Conservation (phyloP, 805 yeast genomes). For the Clavispora vitiphila region DNA sequence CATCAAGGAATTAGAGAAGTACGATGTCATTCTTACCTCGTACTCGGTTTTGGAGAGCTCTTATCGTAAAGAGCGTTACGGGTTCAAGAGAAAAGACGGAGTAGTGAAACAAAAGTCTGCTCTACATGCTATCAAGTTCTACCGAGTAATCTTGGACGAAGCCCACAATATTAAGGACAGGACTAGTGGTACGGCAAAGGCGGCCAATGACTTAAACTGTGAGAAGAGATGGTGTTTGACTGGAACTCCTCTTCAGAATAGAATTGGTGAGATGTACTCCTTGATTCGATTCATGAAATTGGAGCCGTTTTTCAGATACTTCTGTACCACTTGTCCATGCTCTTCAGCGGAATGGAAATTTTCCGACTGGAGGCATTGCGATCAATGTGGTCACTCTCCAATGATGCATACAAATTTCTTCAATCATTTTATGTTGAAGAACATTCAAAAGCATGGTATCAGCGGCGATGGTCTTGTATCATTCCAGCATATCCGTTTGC, state of each 20-base stretch:
- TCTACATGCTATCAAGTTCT: conserved; percentile 69
- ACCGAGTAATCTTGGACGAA: conserved; percentile 88
- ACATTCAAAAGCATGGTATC: conserved; percentile 81
- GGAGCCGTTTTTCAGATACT: conserved; percentile 83
- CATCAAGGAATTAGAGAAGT: conserved; percentile 49
- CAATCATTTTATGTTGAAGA: conserved; percentile 92
- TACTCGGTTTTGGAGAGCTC: conserved; percentile 89
- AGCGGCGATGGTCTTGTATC: conserved; percentile 77
- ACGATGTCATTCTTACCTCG: conserved; percentile 85
- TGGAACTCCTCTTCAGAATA: conserved; percentile 94
- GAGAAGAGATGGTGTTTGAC: conserved; percentile 85
- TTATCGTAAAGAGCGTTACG: conserved; percentile 75
- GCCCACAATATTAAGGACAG: conserved; percentile 97
- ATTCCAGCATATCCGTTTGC: conserved; percentile 67
- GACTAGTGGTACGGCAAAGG: conserved; percentile 87
- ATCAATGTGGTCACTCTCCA: conserved; percentile 81
- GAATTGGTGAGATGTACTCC: conserved; percentile 96
- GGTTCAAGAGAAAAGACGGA: conserved; percentile 71
- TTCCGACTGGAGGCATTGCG: conserved; percentile 78
- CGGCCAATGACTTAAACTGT: conserved; percentile 72
- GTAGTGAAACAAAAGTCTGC: conserved; percentile 70
- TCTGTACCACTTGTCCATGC: conserved; percentile 92
- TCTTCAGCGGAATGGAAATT: conserved; percentile 79
- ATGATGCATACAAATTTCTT: conserved; percentile 95
- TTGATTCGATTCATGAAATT: conserved; percentile 78